phyloP scores from a whole-genome alignment of 78 protist species.

The Dictyostelium intermedium region DNA sequence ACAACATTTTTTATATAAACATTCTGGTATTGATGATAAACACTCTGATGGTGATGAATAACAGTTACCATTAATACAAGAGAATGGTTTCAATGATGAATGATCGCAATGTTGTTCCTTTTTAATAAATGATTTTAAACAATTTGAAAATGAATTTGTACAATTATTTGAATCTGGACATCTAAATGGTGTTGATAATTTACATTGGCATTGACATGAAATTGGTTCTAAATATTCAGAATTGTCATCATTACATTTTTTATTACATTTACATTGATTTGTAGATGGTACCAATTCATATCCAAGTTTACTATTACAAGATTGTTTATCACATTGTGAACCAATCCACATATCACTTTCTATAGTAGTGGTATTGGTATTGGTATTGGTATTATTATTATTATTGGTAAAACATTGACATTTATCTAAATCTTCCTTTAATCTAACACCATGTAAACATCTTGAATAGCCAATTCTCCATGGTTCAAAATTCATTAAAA shows the following conservation, averaged over 20 bases:
- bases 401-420: no score
- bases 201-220: slow-evolving; percentile 1
- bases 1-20: slow-evolving; percentile 24
- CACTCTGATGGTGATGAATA: neutral
- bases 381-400: no score
- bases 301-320: neutral
- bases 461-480: neutral
- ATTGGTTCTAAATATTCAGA: neutral
- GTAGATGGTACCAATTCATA: neutral
- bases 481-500: neutral
- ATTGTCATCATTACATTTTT: neutral
- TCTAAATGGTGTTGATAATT: neutral
- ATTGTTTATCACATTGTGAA: neutral
- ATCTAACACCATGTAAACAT: slow-evolving; percentile 28
- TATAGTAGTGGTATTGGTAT: neutral
- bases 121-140: neutral
- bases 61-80: slow-evolving; percentile 17
- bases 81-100: neutral
- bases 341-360: neutral
- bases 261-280: neutral
- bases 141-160: neutral
- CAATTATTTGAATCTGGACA: neutral
- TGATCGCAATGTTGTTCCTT: neutral
- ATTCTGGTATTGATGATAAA: neutral
- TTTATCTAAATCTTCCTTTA: neutral